Evolutionary conservation across 176 grass and related monocot species (phyloP).

Genomic region (Carex littledalei): DNA sequence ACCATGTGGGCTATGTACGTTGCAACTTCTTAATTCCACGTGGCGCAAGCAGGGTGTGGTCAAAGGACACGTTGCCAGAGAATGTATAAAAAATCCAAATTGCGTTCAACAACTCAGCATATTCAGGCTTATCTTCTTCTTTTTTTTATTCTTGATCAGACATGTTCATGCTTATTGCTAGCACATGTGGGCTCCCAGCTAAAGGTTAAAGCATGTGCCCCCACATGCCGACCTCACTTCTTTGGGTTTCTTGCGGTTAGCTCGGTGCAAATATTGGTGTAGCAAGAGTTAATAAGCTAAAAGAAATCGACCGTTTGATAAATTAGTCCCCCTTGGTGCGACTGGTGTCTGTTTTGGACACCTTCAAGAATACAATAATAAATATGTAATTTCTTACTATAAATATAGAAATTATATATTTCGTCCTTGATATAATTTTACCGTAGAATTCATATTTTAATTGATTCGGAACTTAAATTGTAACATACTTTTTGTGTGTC

Average conservation of each 20-base stretch:
- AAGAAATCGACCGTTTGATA: too few relatives aligned
- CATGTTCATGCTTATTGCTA: constrained; percentile 3
- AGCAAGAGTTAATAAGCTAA: too few relatives aligned
- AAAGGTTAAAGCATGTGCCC: not conserved
- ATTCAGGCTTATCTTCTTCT: not conserved
- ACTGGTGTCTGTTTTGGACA: too few relatives aligned
- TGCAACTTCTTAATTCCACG: not conserved
- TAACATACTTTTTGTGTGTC: too few relatives aligned
- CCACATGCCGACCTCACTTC: not conserved
- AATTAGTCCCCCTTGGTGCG: too few relatives aligned
- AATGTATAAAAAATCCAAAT: not conserved
- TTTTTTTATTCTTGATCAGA: too few relatives aligned
- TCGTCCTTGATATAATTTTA: too few relatives aligned
- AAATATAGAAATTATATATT: too few relatives aligned
- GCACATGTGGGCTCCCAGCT: not conserved
- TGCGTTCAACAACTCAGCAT: not conserved
- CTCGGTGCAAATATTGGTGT: not conserved
- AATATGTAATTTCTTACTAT: too few relatives aligned
- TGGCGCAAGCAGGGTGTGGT: not conserved
- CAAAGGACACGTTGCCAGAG: not conserved
- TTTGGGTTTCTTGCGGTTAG: not conserved
- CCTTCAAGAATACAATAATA: too few relatives aligned
- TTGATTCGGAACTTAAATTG: too few relatives aligned
- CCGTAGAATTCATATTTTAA: too few relatives aligned
- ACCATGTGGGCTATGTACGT: not conserved